A percentile compares a stretch with the other conserved stretches of the same genome.
Conservation (phyloP, 805 yeast genomes). For the Saccharomyces jurei region DNA sequence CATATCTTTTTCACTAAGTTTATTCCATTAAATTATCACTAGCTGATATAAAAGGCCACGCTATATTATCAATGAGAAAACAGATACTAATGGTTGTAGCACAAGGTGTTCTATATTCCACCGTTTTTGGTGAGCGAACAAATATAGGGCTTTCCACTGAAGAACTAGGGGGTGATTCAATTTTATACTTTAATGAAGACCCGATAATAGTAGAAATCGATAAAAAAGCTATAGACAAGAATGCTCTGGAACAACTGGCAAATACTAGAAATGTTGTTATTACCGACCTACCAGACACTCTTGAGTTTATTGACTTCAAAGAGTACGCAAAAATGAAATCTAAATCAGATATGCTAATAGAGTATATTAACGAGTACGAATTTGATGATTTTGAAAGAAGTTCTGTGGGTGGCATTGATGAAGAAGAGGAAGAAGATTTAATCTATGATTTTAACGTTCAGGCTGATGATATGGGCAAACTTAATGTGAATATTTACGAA, state of each 20-base stretch:
- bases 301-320: constrained; percentile 21
- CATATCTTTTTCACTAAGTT: background rate
- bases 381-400: background rate
- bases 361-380: background rate
- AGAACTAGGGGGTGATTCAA: constrained; percentile 17
- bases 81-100: background rate
- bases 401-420: background rate
- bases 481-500: background rate
- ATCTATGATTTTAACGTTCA: background rate
- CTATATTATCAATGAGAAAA: background rate
- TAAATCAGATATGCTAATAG: background rate
- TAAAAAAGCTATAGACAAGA: constrained; percentile 15
- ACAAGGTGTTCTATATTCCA: constrained; percentile 1
- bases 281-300: constrained; percentile 22
- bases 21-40: background rate
- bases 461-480: background rate
- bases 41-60: background rate
- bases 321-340: constrained; percentile 12
- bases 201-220: constrained; percentile 15
- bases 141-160: constrained; percentile 12
- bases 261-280: constrained; percentile 20
- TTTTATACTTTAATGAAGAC: constrained; percentile 1
- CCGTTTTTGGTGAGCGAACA: background rate
- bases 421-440: background rate
- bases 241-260: constrained; percentile 14